Evolutionary conservation across 768 basidiomycete genomes (phyloP).

Genomic region (Boletus coccyginus): DNA sequence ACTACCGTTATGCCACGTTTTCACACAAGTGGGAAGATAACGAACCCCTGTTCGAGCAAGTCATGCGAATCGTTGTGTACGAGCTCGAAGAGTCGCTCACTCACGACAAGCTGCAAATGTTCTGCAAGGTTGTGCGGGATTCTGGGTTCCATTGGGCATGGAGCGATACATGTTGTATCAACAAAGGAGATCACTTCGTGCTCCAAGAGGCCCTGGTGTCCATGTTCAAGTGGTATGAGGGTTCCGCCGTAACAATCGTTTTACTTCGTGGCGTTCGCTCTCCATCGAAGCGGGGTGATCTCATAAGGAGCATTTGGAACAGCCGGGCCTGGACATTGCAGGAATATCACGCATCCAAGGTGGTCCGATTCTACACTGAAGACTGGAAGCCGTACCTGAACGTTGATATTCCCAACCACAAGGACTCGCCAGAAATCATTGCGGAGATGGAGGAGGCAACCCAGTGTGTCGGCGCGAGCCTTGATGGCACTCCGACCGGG

Average conservation of each 20-base stretch:
- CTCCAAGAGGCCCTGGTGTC: not conserved
- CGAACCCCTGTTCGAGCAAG: not conserved
- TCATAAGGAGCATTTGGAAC: not conserved
- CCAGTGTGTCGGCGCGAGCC: not conserved
- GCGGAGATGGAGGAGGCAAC: not conserved
- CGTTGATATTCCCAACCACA: not conserved
- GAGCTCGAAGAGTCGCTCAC: not conserved
- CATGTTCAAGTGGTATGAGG: not conserved
- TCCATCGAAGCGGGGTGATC: not conserved
- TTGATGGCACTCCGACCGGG: not conserved
- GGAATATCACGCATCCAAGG: not conserved
- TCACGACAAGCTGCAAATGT: not conserved
- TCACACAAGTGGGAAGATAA: not conserved
- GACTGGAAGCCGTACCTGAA: not conserved
- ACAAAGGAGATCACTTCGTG: not conserved
- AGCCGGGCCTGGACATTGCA: not conserved
- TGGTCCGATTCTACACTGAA: not conserved
- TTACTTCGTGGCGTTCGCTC: not conserved
- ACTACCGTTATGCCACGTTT: not conserved
- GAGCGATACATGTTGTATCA: not conserved
- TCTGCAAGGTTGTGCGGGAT: not conserved
- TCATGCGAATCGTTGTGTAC: not conserved
- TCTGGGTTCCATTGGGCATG: not conserved
- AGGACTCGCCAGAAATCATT: not conserved
- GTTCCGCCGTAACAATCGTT: not conserved